Evolutionary conservation across 371 early-diverging fungal species (phyloP).

Genomic region (Conidiobolus incongruus): DNA sequence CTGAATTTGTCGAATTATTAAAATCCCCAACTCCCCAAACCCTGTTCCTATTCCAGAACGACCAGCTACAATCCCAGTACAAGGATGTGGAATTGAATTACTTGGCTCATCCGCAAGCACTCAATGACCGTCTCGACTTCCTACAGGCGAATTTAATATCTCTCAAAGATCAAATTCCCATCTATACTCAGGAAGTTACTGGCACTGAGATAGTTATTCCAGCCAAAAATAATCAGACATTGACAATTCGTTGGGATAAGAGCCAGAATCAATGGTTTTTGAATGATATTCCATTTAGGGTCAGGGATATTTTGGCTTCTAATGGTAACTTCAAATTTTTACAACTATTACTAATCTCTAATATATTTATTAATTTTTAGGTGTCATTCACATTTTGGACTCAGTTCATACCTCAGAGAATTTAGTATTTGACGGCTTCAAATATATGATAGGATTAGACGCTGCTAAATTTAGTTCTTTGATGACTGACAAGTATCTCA

Average conservation of each 20-base stretch:
- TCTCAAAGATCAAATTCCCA: neutral
- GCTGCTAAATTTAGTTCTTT: neutral
- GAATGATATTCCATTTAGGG: neutral
- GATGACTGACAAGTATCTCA: neutral
- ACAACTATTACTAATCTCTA: neutral
- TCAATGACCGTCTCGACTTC: neutral
- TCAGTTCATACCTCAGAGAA: neutral
- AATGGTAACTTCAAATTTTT: neutral
- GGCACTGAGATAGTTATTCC: neutral
- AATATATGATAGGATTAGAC: neutral
- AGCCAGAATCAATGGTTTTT: neutral
- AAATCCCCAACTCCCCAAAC: no score
- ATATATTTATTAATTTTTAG: neutral
- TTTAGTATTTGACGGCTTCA: neutral
- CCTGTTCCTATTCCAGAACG: no score
- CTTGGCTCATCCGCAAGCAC: neutral
- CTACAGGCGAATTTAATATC: neutral
- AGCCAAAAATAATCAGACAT: neutral
- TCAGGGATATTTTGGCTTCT: neutral
- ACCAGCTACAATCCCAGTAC: neutral
- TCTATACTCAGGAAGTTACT: neutral
- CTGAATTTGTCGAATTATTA: no score
- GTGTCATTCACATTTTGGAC: conserved; percentile 1
- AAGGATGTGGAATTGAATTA: neutral
- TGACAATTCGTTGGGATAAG: neutral